A percentile compares a stretch with the other conserved stretches of the same genome.
phyloP scores from a whole-genome alignment of 371 early-diverging fungal species.

The Enterocytospora artemiae region DNA sequence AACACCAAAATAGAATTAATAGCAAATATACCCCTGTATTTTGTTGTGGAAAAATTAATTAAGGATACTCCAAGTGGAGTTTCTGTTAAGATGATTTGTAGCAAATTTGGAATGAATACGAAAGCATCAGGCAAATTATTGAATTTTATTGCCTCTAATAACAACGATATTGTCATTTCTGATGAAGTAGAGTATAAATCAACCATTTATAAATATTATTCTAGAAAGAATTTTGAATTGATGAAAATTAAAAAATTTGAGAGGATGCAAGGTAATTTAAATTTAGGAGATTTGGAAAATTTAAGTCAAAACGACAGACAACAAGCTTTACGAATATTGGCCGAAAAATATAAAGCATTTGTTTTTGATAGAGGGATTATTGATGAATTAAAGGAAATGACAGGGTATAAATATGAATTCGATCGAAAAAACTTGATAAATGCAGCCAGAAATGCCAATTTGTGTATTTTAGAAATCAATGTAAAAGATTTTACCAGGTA shows the following conservation, averaged over 20 bases:
- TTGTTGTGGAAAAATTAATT: neutral
- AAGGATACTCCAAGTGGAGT: neutral
- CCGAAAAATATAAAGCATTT: conserved; percentile 25
- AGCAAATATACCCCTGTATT: neutral
- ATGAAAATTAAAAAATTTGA: neutral
- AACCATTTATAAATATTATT: conserved; percentile 1
- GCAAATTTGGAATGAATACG: conserved; percentile 6
- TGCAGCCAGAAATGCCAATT: conserved; percentile 34
- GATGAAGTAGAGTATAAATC: neutral
- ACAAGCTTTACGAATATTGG: conserved; percentile 23
- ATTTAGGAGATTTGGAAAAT: neutral
- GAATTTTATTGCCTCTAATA: neutral
- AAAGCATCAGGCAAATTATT: conserved; percentile 3
- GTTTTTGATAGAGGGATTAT: conserved; percentile 22
- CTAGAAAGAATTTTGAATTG: neutral
- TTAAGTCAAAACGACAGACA: conserved; percentile 32
- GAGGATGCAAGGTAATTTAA: neutral
- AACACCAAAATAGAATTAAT: neutral
- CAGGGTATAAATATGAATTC: conserved; percentile 25
- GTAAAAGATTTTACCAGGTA: no score
- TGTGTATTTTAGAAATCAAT: no score
- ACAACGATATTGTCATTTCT: neutral
- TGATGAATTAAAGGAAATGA: conserved; percentile 20
- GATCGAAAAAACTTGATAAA: conserved; percentile 46
- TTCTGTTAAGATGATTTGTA: neutral